These are phyloP conservation scores for Aspergillus saccharolyticus DNA, from an alignment of 495 filamentous ascomycete species.

Conservation along the genomic window DNA sequence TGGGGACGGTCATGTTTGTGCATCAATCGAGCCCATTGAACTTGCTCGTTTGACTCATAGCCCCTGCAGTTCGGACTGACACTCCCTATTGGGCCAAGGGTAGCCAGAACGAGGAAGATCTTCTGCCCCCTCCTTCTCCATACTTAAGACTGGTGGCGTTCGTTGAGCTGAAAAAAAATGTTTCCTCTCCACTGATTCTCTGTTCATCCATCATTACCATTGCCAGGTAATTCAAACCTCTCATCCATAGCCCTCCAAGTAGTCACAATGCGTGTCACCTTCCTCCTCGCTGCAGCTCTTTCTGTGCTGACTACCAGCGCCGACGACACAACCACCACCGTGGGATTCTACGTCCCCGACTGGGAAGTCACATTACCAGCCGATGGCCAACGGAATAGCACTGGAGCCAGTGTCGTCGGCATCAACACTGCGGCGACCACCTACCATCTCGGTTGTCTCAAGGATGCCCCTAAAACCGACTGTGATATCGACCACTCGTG, in stretches of 20 bases:
- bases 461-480: constrained; percentile 14
- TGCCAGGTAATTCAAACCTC: not conserved
- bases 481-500: constrained; percentile 19
- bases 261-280: not conserved
- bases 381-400: constrained; percentile 15
- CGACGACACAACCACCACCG: constrained; percentile 11
- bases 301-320: constrained; percentile 2
- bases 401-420: constrained; percentile 20
- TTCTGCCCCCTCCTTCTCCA: not conserved
- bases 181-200: too few species aligned
- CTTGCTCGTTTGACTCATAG: too few species aligned
- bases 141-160: not conserved
- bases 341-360: constrained; percentile 1
- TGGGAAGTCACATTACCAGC: not conserved
- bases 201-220: too few species aligned
- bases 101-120: too few species aligned
- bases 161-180: too few species aligned
- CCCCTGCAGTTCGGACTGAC: too few species aligned
- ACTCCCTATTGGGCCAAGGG: too few species aligned
- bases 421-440: constrained; percentile 24
- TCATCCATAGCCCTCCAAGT: not conserved
- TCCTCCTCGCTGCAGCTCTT: constrained; percentile 5
- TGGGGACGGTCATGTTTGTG: too few species aligned
- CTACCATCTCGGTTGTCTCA: constrained; percentile 23
- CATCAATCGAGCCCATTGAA: too few species aligned